These are phyloP conservation scores for Diaporthe humulicola DNA, from an alignment of 2,329 filamentous ascomycete species.

Conservation along the genomic window DNA sequence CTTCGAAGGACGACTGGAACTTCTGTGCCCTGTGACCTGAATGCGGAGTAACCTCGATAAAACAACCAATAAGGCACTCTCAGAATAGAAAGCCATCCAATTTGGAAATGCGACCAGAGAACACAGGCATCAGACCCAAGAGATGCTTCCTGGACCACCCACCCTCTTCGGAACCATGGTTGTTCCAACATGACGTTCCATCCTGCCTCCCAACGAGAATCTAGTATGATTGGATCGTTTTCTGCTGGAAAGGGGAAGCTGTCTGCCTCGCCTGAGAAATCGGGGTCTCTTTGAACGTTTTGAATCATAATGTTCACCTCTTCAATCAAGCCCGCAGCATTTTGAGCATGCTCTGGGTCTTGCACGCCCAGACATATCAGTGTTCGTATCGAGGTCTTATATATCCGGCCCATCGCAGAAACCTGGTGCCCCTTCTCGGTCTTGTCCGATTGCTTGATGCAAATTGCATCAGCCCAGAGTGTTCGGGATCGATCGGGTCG, in stretches of 20 bases:
- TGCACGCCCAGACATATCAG: constrained; percentile 30
- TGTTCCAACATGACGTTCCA: background rate
- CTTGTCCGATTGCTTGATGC: constrained; percentile 25
- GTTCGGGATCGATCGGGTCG: background rate
- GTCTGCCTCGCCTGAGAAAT: background rate
- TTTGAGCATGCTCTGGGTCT: background rate
- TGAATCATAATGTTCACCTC: background rate
- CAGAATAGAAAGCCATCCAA: background rate
- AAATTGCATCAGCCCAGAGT: constrained; percentile 7
- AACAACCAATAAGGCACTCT: background rate
- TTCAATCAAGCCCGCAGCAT: background rate
- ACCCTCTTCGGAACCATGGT: background rate
- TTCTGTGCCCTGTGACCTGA: background rate
- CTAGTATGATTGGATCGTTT: background rate
- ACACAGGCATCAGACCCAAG: background rate
- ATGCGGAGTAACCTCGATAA: background rate
- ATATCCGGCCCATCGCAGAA: constrained; percentile 5
- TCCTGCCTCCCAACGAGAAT: background rate
- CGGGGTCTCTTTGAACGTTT: background rate
- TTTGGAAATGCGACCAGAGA: background rate
- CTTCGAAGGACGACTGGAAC: background rate
- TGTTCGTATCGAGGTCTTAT: background rate
- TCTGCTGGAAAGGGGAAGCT: background rate
- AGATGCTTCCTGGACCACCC: background rate
- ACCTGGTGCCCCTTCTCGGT: constrained; percentile 20